Percentiles rank a stretch among this genome's conserved stretches.
Evolutionary conservation across 1,284 basidiomycete species (phyloP).

Genomic region (Trametes hirsuta): DNA sequence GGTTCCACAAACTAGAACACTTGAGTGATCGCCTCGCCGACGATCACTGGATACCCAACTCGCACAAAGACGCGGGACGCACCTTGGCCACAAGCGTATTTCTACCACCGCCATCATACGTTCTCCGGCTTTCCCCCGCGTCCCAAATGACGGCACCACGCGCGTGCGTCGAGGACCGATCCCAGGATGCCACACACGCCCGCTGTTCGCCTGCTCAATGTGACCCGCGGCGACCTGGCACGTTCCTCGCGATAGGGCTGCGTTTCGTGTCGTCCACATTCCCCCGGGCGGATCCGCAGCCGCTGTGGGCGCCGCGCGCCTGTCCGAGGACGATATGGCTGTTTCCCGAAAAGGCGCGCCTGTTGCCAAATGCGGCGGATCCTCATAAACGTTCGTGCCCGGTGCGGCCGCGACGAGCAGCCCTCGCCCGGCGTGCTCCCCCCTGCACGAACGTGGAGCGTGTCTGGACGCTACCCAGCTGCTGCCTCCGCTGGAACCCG

Average conservation of each 20-base stretch:
- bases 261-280: neutral
- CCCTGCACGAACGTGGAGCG: slow-evolving; percentile 19
- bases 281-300: neutral
- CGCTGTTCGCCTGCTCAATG: neutral
- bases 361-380: slow-evolving; percentile 13
- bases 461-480: neutral
- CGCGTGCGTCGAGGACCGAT: neutral
- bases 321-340: neutral
- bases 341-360: slow-evolving; percentile 9
- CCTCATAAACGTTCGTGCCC: slow-evolving; percentile 24
- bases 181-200: neutral
- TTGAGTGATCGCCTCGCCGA: too few species aligned
- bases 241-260: slow-evolving; percentile 15
- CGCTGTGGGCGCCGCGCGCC: neutral
- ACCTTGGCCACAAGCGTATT: too few species aligned
- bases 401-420: slow-evolving; percentile 1
- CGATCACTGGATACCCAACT: too few species aligned
- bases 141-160: neutral
- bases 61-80: too few species aligned
- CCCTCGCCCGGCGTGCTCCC: neutral
- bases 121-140: neutral
- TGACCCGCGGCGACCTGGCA: neutral
- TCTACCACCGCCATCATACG: neutral
- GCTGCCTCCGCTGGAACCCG: neutral
- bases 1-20: too few species aligned